A percentile compares a stretch with the other conserved stretches of the same genome.
phyloP scores from a whole-genome alignment of 352 stramenopile genomes.

The Phytophthora melonis region DNA sequence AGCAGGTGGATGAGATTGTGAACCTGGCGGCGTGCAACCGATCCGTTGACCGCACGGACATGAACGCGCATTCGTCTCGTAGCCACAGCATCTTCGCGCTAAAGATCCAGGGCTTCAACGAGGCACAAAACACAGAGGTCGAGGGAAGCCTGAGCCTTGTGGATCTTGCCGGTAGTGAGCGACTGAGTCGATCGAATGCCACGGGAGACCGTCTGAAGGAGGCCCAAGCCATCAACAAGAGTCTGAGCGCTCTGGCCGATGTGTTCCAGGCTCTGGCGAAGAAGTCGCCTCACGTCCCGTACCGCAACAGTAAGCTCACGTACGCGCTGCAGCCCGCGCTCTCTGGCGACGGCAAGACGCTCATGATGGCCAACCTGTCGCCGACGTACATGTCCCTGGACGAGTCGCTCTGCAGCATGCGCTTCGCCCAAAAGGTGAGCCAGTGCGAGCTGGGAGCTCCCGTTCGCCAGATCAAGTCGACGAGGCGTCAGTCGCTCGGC shows the following conservation, averaged over 20 bases:
- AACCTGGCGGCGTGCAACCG: slow-evolving; percentile 93
- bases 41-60: slow-evolving; percentile 97
- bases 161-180: slow-evolving; percentile 96
- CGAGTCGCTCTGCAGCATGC: slow-evolving; percentile 98
- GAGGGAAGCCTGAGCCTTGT: slow-evolving; percentile 95
- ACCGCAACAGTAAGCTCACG: slow-evolving; percentile 99
- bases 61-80: slow-evolving; percentile 98
- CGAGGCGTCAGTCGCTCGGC: slow-evolving; percentile 41
- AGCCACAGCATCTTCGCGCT: slow-evolving; percentile 99
- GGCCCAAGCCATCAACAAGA: slow-evolving; percentile 99
- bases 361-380: slow-evolving; percentile 99
- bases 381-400: slow-evolving; percentile 95
- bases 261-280: slow-evolving; percentile 99
- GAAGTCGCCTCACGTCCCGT: slow-evolving; percentile 96
- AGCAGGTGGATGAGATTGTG: slow-evolving; percentile 89
- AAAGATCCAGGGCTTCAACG: slow-evolving; percentile 88
- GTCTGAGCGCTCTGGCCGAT: slow-evolving; percentile 97
- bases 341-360: slow-evolving; percentile 98
- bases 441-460: slow-evolving; percentile 97
- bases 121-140: slow-evolving; percentile 92
- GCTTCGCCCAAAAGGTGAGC: slow-evolving; percentile 98
- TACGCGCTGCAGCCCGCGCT: slow-evolving; percentile 99
- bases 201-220: slow-evolving; percentile 96
- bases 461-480: slow-evolving; percentile 87
- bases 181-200: slow-evolving; percentile 93